Evolutionary conservation across 2,329 filamentous ascomycete genomes (phyloP).

Genomic region (Aspergillus sp.): DNA sequence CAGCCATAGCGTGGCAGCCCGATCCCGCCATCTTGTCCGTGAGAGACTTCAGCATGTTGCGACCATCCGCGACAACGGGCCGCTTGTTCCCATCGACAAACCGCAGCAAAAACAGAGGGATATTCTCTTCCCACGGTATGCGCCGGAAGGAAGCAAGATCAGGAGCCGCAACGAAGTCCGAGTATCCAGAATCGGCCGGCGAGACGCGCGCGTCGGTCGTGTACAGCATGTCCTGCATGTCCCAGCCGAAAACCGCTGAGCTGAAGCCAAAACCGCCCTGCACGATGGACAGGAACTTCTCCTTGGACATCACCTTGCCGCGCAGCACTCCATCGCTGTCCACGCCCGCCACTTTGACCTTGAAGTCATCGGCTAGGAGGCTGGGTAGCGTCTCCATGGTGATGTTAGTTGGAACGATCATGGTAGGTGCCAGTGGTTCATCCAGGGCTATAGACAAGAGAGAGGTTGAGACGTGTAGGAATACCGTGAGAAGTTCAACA

Average conservation of each 20-base stretch:
- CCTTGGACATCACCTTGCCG: slow-evolving; percentile 85
- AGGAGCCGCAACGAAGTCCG: slow-evolving; percentile 72
- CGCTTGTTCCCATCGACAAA: slow-evolving; percentile 65
- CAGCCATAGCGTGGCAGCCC: slow-evolving; percentile 79
- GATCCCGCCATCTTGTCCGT: slow-evolving; percentile 57
- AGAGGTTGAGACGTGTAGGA: background rate
- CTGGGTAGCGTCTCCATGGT: slow-evolving; percentile 57
- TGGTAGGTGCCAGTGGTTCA: no score
- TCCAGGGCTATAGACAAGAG: background rate
- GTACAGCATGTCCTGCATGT: slow-evolving; percentile 92
- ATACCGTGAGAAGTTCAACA: background rate
- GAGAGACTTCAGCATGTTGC: slow-evolving; percentile 61
- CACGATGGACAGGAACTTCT: slow-evolving; percentile 82
- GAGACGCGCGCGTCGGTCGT: slow-evolving; percentile 75
- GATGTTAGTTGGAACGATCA: slow-evolving; percentile 10
- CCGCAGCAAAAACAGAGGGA: slow-evolving; percentile 75
- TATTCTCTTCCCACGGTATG: slow-evolving; percentile 83
- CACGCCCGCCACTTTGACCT: slow-evolving; percentile 79
- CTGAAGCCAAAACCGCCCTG: slow-evolving; percentile 81
- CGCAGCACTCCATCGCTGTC: slow-evolving; percentile 82
- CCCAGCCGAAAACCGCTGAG: slow-evolving; percentile 90
- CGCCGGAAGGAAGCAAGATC: slow-evolving; percentile 69
- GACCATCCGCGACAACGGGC: slow-evolving; percentile 69
- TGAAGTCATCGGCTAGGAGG: slow-evolving; percentile 60
- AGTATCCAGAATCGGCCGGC: slow-evolving; percentile 84